A percentile compares a stretch with the other conserved stretches of the same genome.
Evolutionary conservation across 73 alveolate genomes (phyloP).

Genomic region (Paramecium octaurelia): DNA sequence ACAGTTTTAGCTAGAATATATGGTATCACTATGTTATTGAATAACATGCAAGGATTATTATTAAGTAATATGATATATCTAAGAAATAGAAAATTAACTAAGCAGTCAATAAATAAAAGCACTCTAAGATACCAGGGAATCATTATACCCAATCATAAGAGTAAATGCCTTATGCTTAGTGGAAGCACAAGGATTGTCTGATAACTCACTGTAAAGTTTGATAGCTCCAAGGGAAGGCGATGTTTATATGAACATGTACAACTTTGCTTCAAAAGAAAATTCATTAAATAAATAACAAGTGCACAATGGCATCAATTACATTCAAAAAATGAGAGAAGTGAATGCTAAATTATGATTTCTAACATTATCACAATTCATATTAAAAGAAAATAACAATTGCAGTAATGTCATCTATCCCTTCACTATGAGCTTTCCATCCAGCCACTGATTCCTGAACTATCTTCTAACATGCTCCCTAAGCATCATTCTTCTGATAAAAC

Average conservation of each 20-base stretch:
- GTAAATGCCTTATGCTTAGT: constrained; percentile 12
- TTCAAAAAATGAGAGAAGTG: background rate
- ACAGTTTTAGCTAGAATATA: constrained; percentile 20
- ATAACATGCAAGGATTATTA: constrained; percentile 19
- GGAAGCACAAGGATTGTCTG: constrained; percentile 38
- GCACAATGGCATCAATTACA: background rate
- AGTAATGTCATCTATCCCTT: constrained; percentile 48
- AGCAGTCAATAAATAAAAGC: background rate
- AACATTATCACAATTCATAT: background rate
- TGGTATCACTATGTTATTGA: constrained; percentile 19
- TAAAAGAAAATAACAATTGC: constrained; percentile 1
- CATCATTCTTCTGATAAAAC: constrained; percentile 28
- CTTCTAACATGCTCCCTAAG: constrained; percentile 42
- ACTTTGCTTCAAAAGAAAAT: constrained; percentile 38
- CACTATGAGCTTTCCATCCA: constrained; percentile 25
- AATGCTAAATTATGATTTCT: constrained; percentile 7
- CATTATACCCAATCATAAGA: background rate
- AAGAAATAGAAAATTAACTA: background rate
- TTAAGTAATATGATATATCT: background rate
- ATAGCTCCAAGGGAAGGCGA: constrained; percentile 34
- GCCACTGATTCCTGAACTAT: background rate
- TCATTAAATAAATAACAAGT: constrained; percentile 13
- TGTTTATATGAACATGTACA: background rate
- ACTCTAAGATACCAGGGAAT: background rate
- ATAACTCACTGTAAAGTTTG: constrained; percentile 50